These are phyloP conservation scores for Hordeum marinum DNA, from an alignment of 176 grass and related monocot species.

Conservation along the genomic window DNA sequence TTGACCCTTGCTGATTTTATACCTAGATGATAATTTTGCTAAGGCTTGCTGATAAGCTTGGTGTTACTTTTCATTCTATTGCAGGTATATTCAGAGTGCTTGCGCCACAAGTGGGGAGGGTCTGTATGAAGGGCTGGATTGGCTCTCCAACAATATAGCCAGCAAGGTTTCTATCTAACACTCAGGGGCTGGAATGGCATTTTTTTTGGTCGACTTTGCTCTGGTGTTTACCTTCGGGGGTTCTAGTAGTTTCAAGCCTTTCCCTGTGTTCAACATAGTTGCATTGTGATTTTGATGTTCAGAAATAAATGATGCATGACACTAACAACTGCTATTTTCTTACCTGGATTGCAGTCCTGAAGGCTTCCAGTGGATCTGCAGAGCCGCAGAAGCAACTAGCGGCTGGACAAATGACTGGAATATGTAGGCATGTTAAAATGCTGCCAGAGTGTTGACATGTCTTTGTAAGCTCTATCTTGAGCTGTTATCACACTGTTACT, in stretches of 20 bases:
- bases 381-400: neutral
- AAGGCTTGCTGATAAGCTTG: neutral
- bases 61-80: neutral
- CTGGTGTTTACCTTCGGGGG: neutral
- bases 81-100: conserved; percentile 20
- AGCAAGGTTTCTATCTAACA: conserved; percentile 10
- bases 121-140: conserved; percentile 17
- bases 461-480: neutral
- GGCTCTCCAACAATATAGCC: conserved; percentile 17
- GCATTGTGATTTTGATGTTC: neutral
- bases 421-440: conserved; percentile 7
- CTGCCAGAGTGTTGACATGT: neutral
- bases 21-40: neutral
- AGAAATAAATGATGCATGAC: neutral
- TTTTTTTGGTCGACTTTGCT: neutral
- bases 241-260: neutral
- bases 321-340: neutral
- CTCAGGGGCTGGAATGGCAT: neutral
- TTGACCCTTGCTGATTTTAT: neutral
- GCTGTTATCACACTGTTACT: neutral
- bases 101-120: conserved; percentile 19
- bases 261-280: neutral
- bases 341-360: neutral
- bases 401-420: neutral
- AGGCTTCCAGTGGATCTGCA: neutral